Base-by-base conservation (phyloP, 192 early-diverging fungal genomes). In the Backusella mclennaniae region DNA sequence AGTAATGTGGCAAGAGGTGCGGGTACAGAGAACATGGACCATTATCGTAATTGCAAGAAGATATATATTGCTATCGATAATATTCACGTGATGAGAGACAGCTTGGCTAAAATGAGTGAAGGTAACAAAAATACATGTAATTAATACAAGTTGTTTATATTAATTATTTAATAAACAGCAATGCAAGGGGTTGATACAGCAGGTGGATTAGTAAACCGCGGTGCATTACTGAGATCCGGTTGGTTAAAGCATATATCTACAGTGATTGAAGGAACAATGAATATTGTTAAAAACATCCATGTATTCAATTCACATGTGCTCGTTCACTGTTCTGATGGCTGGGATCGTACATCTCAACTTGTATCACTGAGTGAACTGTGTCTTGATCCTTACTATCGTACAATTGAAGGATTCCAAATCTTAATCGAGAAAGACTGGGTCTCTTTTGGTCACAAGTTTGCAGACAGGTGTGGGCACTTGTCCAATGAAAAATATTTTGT, bases 291-390 rank as follows among this genome's bases (percentile, higher is more conserved):
- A 73, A 91, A 85, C 46, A 88, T 99, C 4, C 91, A 96, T 76
- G 77, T 91, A 6, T 82, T 84, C 23, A 92, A 91, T 67, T 87
- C 90, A 6, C 96, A 97, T 73, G 96, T 95, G 4, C 83, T 99
- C 29, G 95, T 99, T 5, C 98, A 99, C 83, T 99, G 98, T 88
- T 97, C 96, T 56, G 98, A 99, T 79, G 98, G 98, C 14, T 99
- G 98, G 98, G 98, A 99, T 84, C 90, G 98, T 26, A 99, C 98
- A 0, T 93, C 96, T 21, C 98, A 99, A 83, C 82, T 99, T 66
- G 93, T 91, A 17, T 94, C 96, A 7, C 86, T 97, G 23, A 89
- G 97, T 56, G 90, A 95, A 81, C 76, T 99, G 26, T 98, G 96
- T 73, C 82, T 99, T 69, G 98, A 99, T 63, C 97, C 98, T 5